These are phyloP conservation scores for Fusarium clavum DNA, from an alignment of 2,329 filamentous ascomycete genomes.

Conservation along the genomic window DNA sequence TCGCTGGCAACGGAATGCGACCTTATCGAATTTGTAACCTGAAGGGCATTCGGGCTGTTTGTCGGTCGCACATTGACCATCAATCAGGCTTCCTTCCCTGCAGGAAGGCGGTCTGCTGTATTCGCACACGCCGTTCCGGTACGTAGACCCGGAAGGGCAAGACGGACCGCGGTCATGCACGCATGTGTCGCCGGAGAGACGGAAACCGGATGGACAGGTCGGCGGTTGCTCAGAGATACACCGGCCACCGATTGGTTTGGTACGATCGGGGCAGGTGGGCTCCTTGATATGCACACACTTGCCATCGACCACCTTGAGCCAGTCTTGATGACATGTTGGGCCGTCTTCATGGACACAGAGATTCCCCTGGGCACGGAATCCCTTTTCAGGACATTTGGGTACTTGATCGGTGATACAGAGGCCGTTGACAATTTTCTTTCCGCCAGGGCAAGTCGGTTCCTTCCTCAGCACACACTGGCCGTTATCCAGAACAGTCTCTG, in stretches of 20 bases:
- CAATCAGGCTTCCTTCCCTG: neutral
- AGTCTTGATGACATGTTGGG: slow-evolving; percentile 1
- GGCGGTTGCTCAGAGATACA: neutral
- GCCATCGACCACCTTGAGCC: slow-evolving; percentile 1
- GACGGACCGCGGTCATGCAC: neutral
- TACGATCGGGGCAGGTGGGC: neutral
- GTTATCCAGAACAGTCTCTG: neutral
- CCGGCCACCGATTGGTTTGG: neutral
- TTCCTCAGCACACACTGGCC: neutral
- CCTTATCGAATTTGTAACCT: neutral
- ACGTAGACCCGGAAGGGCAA: neutral
- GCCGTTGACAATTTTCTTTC: slow-evolving; percentile 2
- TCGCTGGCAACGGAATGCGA: neutral
- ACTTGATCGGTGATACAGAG: slow-evolving; percentile 1
- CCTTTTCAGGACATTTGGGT: neutral
- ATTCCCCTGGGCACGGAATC: neutral
- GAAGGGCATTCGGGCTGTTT: neutral
- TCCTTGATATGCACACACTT: neutral
- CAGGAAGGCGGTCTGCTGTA: neutral
- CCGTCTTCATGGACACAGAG: neutral
- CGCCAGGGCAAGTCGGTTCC: neutral
- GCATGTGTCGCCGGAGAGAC: neutral
- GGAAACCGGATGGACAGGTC: neutral
- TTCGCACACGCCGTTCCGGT: neutral
- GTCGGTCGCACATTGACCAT: neutral